Evolutionary conservation across 2,329 filamentous ascomycete genomes (phyloP), one percentile per base, ranked within the genome.

Genomic region (Penicillium sp.): DNA sequence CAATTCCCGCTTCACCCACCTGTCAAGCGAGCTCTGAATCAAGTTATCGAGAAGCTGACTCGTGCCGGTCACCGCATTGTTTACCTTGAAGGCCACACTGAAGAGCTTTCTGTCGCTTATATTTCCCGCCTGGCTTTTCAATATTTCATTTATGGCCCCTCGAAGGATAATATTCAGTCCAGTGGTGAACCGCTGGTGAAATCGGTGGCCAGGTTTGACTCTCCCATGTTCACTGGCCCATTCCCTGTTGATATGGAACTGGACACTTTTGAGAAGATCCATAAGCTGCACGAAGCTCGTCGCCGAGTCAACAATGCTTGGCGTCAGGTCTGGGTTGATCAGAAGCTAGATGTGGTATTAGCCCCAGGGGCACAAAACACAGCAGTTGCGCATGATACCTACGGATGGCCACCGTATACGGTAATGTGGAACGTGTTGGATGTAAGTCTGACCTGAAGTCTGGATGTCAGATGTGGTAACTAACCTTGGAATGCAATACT

Each of bases 381-480:
- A 0, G 82, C 84, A 0, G 77, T 81, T 0, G 72, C 71, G 19
- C 81, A 85, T 64, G 83, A 86, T 65, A 77, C 72, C 0, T 73
- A 63, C 49, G 70, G 66, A 3, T 69, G 62, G 64, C 64, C 68
- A 9, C 55, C 65, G 9, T 85, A 80, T 66, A 85, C 83, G 0
- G 65, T 78, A 19, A 58, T 85, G 29, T 77, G 77, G 67, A 87
- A 85, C 57, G 23, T 84, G 9, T 62, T 85, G 4, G 80, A 85
- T 67, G 81, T 80, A 63, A 70, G 79, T 72, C 27, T 8, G 7
- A 23, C 2, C 21, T 16, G 2, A 10, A 29, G 4, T 23, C 11
- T 27, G 23, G 3, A n/a, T 35, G 13, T 21, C 2, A 31, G 21
- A 8, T 2, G 11, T 6, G 14, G 48, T 37, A 23, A 44, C 43